phyloP scores from a whole-genome alignment of 495 filamentous ascomycete genomes.

The Extremus antarcticus region DNA sequence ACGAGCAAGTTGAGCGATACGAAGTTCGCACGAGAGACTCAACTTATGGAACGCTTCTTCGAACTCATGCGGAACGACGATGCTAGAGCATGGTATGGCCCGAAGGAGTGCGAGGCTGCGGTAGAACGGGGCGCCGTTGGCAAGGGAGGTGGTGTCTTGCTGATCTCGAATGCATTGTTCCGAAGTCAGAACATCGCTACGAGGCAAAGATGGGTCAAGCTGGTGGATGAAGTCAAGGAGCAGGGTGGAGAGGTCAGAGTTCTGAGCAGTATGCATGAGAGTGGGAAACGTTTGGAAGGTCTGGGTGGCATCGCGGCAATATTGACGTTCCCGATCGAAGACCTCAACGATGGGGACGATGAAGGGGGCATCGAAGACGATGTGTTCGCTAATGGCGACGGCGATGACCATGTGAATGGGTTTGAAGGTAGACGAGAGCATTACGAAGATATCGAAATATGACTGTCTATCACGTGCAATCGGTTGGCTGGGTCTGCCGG shows the following conservation, averaged over 20 bases:
- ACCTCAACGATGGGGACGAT: conserved; percentile 42
- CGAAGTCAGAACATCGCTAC: conserved; percentile 69
- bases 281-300: conserved; percentile 73
- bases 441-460: conserved; percentile 9
- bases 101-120: conserved; percentile 71
- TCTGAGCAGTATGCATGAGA: conserved; percentile 88
- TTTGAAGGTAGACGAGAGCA: conserved; percentile 1
- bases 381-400: background rate
- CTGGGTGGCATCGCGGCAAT: conserved; percentile 84
- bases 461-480: no score
- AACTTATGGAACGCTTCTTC: conserved; percentile 77
- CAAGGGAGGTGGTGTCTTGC: conserved; percentile 66
- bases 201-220: conserved; percentile 67
- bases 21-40: conserved; percentile 75
- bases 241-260: conserved; percentile 81
- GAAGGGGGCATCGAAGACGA: conserved; percentile 1
- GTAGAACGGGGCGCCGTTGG: conserved; percentile 84
- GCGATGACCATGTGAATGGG: background rate
- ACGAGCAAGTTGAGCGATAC: conserved; percentile 66
- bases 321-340: conserved; percentile 73
- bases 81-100: conserved; percentile 84
- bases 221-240: conserved; percentile 86
- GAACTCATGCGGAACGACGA: conserved; percentile 74
- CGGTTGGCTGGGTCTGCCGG: no score
- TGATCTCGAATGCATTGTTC: conserved; percentile 80